Percentiles rank a stretch among this genome's conserved stretches.
Evolutionary conservation across 768 basidiomycete genomes (phyloP).

Genomic region (Pisolithus orientalis): DNA sequence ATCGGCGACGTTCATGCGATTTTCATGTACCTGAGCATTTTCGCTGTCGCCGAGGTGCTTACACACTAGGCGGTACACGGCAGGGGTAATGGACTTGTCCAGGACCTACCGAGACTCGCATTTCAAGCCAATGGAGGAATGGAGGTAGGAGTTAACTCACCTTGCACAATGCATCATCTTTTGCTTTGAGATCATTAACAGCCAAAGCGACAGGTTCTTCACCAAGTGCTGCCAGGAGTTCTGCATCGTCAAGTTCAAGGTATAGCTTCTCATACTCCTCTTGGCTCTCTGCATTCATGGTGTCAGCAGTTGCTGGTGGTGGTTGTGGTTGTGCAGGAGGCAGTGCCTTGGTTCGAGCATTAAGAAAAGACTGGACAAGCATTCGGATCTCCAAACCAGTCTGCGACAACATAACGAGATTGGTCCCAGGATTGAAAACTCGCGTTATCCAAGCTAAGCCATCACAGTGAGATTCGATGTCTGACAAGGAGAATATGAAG

Average conservation of each 20-base stretch:
- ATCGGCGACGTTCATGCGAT: conserved; percentile 36
- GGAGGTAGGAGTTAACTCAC: conserved; percentile 38
- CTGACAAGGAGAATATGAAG: background rate
- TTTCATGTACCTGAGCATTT: conserved; percentile 11
- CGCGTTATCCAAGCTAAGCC: conserved; percentile 50
- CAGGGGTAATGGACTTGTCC: conserved; percentile 41
- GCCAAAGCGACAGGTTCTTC: conserved; percentile 21
- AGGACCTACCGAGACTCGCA: conserved; percentile 35
- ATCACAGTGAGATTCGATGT: conserved; percentile 4
- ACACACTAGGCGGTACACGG: conserved; percentile 51
- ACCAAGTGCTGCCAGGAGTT: conserved; percentile 48
- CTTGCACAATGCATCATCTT: conserved; percentile 46
- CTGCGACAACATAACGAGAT: conserved; percentile 33
- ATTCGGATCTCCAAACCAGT: conserved; percentile 51
- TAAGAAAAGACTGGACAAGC: conserved; percentile 56
- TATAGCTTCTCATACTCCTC: conserved; percentile 63
- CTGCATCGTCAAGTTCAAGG: conserved; percentile 57
- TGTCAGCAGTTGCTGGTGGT: conserved; percentile 28
- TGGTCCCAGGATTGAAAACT: conserved; percentile 41
- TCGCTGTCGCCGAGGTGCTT: conserved; percentile 36
- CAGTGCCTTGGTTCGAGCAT: conserved; percentile 44
- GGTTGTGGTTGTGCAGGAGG: conserved; percentile 33
- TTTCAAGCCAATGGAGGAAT: background rate
- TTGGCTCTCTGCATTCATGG: conserved; percentile 66
- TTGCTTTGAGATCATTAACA: conserved; percentile 26